Percentiles rank a stretch among this genome's conserved stretches.
Conservation (phyloP, 306 rosid genomes). For the Purshia tridentata region DNA sequence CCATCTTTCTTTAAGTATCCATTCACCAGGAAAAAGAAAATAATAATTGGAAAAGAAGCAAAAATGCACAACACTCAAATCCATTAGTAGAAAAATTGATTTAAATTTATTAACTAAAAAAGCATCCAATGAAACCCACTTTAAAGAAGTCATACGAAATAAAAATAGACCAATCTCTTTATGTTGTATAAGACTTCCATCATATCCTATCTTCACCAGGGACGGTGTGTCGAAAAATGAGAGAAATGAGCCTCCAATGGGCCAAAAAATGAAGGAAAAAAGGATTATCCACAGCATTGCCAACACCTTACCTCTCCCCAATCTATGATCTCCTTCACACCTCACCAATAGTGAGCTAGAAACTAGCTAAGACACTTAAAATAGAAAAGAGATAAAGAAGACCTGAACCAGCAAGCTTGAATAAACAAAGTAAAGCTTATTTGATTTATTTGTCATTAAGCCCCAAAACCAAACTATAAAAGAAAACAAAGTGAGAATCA, state of each 20-base stretch:
- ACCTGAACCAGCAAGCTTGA: too few species aligned
- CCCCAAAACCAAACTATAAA: neutral
- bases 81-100: neutral
- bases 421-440: neutral
- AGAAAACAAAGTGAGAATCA: too few species aligned
- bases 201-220: neutral
- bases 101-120: neutral
- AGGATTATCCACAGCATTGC: neutral
- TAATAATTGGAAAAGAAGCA: neutral
- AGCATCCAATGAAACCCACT: neutral
- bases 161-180: neutral
- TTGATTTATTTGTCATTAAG: neutral
- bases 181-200: neutral
- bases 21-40: too few species aligned
- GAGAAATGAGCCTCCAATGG: too few species aligned
- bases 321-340: neutral
- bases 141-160: neutral
- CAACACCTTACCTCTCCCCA: neutral
- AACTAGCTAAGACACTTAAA: neutral
- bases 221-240: too few species aligned
- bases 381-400: neutral
- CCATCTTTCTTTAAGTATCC: neutral
- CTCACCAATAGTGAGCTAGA: neutral
- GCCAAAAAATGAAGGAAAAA: neutral
- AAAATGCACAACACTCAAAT: neutral